Evolutionary conservation across 2,329 filamentous ascomycete genomes (phyloP).

Genomic region (Exophiala spinifera): DNA sequence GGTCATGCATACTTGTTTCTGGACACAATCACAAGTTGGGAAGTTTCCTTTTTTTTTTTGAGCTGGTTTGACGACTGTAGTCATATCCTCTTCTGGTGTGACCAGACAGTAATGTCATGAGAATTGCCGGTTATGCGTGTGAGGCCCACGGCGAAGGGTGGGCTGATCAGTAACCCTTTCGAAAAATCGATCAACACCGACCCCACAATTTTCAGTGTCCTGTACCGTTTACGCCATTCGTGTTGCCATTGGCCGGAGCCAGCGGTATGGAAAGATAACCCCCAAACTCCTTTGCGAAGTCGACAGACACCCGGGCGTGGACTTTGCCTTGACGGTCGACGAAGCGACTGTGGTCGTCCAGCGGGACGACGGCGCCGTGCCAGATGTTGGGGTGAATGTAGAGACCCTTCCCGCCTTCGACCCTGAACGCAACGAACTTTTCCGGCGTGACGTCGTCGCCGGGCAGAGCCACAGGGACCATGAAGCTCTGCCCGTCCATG

Average conservation of each 20-base stretch:
- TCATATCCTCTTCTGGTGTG: no score
- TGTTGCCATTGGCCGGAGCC: not conserved
- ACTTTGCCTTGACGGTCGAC: slow-evolving; percentile 16
- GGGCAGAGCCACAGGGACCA: slow-evolving; percentile 12
- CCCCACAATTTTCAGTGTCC: no score
- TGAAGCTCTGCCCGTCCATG: slow-evolving; percentile 10
- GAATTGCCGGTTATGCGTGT: no score
- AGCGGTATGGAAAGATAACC: slow-evolving; percentile 14
- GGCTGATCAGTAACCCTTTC: no score
- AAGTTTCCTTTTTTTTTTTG: no score
- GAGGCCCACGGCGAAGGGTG: no score
- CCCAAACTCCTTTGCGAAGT: slow-evolving; percentile 19
- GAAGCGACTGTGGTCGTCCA: slow-evolving; percentile 12
- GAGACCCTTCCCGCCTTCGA: slow-evolving; percentile 13
- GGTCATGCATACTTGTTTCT: no score
- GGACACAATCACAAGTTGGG: no score
- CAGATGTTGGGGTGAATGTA: slow-evolving; percentile 18
- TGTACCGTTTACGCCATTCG: not conserved
- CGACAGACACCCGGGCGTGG: slow-evolving; percentile 14
- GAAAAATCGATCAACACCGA: no score
- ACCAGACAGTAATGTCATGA: no score
- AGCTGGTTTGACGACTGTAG: no score
- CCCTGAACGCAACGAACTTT: slow-evolving; percentile 14
- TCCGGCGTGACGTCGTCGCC: slow-evolving; percentile 16
- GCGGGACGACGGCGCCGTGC: slow-evolving; percentile 16